Evolutionary conservation across 768 basidiomycete genomes (phyloP), one percentile per base, ranked within the genome.

Genomic region (Trametopsis cervina): DNA sequence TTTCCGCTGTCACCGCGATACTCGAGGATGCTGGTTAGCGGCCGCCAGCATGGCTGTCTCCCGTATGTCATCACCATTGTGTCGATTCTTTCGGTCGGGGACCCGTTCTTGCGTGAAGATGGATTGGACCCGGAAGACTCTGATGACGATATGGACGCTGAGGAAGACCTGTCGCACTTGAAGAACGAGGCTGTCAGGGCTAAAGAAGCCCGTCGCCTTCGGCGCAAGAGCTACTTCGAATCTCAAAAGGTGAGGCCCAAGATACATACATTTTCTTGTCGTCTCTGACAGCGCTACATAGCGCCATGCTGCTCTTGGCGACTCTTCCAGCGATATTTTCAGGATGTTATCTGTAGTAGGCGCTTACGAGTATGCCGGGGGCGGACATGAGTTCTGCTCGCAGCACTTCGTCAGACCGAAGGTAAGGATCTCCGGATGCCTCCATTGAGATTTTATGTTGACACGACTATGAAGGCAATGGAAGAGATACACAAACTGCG

Each of bases 401-500:
- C 81, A 88, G 33, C 90, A 98, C 64, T 99, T 96, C 57, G 85
- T 98, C 18, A 73, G 92, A 52, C 75, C 76, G 0, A 98, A 97
- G 75, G 94, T 92, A 58, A 27, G 70, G 53, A 7, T 4, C 41
- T 21, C 4, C 15, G 18, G 18, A 6, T 17, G 24, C 13, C 24
- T 11, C 12, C 20, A 13, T 41, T 10, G 12, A 21, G 10, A 11
- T 9, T 41, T 11, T 25, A 18, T 9, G 25, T 26, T 12, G 42
- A 36, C 11, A 42, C 44, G 26, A 4, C 15, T 43, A n/a, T 29
- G 6, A 49, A 97, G 94, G 89, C 92, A 0, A 98, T 99, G 94
- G 89, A 96, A 66, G 96, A 99, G 69, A 95, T 96, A 27, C 96
- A 94, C 65, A 97, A 98, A 62, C 74, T 99, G 4, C 80, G 93